Percentiles rank a stretch among this genome's conserved stretches.
phyloP scores from a whole-genome alignment of 116 monocot genomes.

The Phalaenopsis hybrid region DNA sequence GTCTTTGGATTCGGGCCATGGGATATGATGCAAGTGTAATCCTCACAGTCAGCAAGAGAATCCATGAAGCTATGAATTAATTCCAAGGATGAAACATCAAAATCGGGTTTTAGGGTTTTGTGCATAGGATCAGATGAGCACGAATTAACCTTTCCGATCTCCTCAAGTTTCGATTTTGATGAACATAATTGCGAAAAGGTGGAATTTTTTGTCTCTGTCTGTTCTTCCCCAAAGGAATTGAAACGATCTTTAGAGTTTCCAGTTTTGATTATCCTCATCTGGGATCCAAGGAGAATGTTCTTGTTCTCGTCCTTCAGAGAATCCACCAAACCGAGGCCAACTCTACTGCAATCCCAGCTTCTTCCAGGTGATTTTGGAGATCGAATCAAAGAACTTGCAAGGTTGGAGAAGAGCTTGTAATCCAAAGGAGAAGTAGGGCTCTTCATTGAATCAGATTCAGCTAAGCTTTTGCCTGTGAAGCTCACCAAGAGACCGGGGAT shows the following conservation, averaged over 20 bases:
- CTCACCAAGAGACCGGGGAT: constrained; percentile 65
- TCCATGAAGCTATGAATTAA: constrained; percentile 26
- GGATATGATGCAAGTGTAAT: constrained; percentile 89
- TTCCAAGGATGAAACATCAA: constrained; percentile 23
- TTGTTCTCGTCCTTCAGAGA: constrained; percentile 50
- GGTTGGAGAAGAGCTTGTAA: constrained; percentile 44
- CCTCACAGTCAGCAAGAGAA: constrained; percentile 74
- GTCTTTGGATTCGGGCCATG: constrained; percentile 95
- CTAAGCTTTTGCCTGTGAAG: constrained; percentile 32
- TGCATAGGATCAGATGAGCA: constrained; percentile 19
- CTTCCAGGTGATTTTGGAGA: constrained; percentile 51
- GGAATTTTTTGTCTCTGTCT: constrained; percentile 24
- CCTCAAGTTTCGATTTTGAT: constrained; percentile 15
- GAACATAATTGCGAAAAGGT: not conserved
- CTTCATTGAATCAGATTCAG: constrained; percentile 45
- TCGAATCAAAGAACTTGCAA: constrained; percentile 24
- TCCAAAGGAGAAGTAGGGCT: constrained; percentile 95
- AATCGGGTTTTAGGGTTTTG: constrained; percentile 16
- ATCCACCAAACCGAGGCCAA: constrained; percentile 72
- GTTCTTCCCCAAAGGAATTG: not conserved
- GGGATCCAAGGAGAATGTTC: constrained; percentile 43
- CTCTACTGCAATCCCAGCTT: constrained; percentile 63
- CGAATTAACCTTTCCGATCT: constrained; percentile 32
- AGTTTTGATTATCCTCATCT: constrained; percentile 43
- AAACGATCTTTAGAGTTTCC: constrained; percentile 19